Evolutionary conservation across 192 early-diverging fungal species (phyloP).

Genomic region (Jimgerdemannia flammicorona): DNA sequence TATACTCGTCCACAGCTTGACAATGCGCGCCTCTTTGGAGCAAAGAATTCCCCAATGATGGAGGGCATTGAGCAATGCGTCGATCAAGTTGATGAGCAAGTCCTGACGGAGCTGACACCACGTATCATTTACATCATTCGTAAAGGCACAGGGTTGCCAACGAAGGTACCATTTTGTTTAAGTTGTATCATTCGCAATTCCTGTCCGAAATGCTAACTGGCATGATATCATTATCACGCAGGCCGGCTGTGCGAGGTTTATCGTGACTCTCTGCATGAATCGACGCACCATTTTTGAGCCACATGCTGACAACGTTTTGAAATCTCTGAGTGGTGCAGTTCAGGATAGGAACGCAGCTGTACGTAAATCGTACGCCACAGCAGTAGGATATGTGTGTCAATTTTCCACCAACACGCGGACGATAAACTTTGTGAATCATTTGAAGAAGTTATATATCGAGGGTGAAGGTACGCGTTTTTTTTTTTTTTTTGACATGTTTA

Average conservation of each 20-base stretch:
- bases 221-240: slow-evolving; percentile 23
- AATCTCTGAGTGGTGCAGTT: slow-evolving; percentile 72
- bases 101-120: slow-evolving; percentile 65
- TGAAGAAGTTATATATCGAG: slow-evolving; percentile 77
- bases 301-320: slow-evolving; percentile 69
- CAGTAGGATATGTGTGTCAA: slow-evolving; percentile 74
- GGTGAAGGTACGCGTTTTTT: slow-evolving; percentile 40
- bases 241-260: slow-evolving; percentile 85
- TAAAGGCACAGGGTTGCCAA: slow-evolving; percentile 86
- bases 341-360: slow-evolving; percentile 77
- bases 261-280: slow-evolving; percentile 75
- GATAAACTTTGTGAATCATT: slow-evolving; percentile 60
- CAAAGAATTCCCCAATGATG: slow-evolving; percentile 93
- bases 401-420: slow-evolving; percentile 56
- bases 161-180: slow-evolving; percentile 39
- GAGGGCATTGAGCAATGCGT: slow-evolving; percentile 79
- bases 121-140: slow-evolving; percentile 66
- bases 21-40: slow-evolving; percentile 69
- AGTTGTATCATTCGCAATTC: neutral
- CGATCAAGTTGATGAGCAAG: slow-evolving; percentile 68
- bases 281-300: slow-evolving; percentile 60
- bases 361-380: slow-evolving; percentile 81
- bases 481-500: neutral
- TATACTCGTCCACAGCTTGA: slow-evolving; percentile 48
- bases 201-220: neutral